A percentile compares a stretch with the other conserved stretches of the same genome.
Evolutionary conservation across 176 grass and related monocot species (phyloP).

Genomic region (Elaeis guineensis): DNA sequence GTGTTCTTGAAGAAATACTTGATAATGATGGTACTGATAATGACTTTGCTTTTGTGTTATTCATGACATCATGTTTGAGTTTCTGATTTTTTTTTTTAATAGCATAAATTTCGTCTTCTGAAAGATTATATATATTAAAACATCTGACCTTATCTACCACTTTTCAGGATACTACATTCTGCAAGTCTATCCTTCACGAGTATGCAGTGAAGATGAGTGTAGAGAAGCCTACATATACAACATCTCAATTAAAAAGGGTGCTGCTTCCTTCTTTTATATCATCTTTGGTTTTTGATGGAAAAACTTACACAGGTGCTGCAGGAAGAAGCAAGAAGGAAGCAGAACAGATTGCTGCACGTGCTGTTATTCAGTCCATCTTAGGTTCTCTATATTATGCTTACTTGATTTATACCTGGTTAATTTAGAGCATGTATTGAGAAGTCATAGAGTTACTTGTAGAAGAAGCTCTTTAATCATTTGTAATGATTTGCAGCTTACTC

Average conservation of each 20-base stretch:
- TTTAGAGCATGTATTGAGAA: background rate
- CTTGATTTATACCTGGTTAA: background rate
- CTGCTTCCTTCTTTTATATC: conserved; percentile 21
- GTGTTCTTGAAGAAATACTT: no score
- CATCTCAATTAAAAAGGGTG: background rate
- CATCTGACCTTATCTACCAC: background rate
- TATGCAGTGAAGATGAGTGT: conserved; percentile 35
- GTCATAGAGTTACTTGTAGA: background rate
- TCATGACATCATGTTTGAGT: no score
- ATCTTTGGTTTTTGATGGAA: conserved; percentile 38
- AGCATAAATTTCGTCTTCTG: no score
- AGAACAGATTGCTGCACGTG: conserved; percentile 52
- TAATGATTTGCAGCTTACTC: conserved; percentile 31
- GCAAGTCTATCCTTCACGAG: conserved; percentile 73
- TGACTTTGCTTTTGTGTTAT: no score
- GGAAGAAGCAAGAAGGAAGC: conserved; percentile 50
- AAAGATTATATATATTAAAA: no score
- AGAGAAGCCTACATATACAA: conserved; percentile 29
- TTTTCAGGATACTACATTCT: conserved; percentile 10
- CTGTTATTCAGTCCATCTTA: conserved; percentile 46
- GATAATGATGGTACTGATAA: no score
- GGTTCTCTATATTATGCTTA: conserved; percentile 32
- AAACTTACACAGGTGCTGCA: conserved; percentile 36
- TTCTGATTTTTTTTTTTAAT: no score
- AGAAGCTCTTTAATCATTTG: conserved; percentile 1